Conservation (phyloP, 2,329 filamentous ascomycete genomes). For the Microdochium bolleyi region DNA sequence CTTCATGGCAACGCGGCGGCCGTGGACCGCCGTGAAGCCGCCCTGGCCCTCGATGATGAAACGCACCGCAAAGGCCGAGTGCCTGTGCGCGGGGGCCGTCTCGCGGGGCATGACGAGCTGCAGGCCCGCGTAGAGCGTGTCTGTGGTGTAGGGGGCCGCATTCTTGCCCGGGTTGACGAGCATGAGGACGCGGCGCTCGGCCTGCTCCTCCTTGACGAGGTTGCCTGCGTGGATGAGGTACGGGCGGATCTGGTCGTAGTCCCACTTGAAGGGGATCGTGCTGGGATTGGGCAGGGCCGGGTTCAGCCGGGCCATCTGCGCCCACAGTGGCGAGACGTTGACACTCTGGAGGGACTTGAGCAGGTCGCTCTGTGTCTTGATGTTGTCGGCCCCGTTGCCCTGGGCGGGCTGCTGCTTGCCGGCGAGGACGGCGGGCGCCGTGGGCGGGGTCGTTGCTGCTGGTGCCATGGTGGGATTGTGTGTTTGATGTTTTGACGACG, state of each 20-base stretch:
- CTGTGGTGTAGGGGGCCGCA: slow-evolving; percentile 41
- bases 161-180: slow-evolving; percentile 21
- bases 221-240: slow-evolving; percentile 21
- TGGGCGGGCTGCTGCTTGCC: slow-evolving; percentile 1
- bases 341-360: neutral
- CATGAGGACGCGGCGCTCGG: slow-evolving; percentile 28
- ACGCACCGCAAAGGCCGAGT: slow-evolving; percentile 44
- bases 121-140: slow-evolving; percentile 45
- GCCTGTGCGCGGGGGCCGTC: slow-evolving; percentile 41
- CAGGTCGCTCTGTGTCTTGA: neutral
- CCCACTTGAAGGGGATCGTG: slow-evolving; percentile 24
- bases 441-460: neutral
- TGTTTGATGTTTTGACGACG: neutral
- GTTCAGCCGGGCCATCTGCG: slow-evolving; percentile 32
- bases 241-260: slow-evolving; percentile 21
- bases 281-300: slow-evolving; percentile 34
- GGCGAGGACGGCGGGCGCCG: neutral
- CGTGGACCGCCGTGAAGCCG: slow-evolving; percentile 48
- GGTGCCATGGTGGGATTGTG: neutral
- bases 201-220: slow-evolving; percentile 22
- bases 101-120: slow-evolving; percentile 47
- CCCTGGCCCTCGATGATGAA: slow-evolving; percentile 47
- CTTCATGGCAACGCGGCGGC: slow-evolving; percentile 36
- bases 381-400: slow-evolving; percentile 6
- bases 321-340: slow-evolving; percentile 28